These are phyloP conservation scores for Falciphora oryzae DNA, from an alignment of 2,329 filamentous ascomycete genomes.

Conservation along the genomic window DNA sequence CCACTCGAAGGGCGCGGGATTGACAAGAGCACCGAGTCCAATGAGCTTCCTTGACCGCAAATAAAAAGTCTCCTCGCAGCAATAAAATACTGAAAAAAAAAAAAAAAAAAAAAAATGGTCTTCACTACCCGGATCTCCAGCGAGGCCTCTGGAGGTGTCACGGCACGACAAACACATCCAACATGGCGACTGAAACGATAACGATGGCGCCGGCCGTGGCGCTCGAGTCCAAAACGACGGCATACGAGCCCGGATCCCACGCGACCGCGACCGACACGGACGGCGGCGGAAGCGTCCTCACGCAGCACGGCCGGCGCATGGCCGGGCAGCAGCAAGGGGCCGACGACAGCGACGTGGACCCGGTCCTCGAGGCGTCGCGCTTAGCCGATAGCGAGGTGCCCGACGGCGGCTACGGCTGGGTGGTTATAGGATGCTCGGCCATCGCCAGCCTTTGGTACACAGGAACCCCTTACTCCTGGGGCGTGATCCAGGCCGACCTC, in stretches of 20 bases:
- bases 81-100: neutral
- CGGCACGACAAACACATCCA: neutral
- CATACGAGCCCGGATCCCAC: neutral
- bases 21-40: too few relatives aligned
- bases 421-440: slow-evolving; percentile 44
- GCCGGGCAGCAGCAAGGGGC: slow-evolving; percentile 6
- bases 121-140: neutral
- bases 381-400: slow-evolving; percentile 27
- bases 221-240: neutral
- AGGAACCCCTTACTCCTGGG: slow-evolving; percentile 54
- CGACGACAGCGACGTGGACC: slow-evolving; percentile 9
- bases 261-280: slow-evolving; percentile 12
- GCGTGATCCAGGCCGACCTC: slow-evolving; percentile 52
- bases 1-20: too few relatives aligned
- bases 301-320: slow-evolving; percentile 9
- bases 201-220: neutral
- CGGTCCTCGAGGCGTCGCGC: slow-evolving; percentile 12
- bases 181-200: neutral
- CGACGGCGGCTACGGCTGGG: slow-evolving; percentile 53
- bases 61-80: too few relatives aligned
- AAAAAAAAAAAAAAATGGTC: neutral
- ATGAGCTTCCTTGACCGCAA: too few relatives aligned
- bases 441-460: slow-evolving; percentile 51
- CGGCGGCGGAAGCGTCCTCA: slow-evolving; percentile 12
- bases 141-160: too few relatives aligned